A percentile compares a stretch with the other conserved stretches of the same genome.
phyloP scores from a whole-genome alignment of 192 early-diverging fungal species.

The Helicostylum pulchrum region DNA sequence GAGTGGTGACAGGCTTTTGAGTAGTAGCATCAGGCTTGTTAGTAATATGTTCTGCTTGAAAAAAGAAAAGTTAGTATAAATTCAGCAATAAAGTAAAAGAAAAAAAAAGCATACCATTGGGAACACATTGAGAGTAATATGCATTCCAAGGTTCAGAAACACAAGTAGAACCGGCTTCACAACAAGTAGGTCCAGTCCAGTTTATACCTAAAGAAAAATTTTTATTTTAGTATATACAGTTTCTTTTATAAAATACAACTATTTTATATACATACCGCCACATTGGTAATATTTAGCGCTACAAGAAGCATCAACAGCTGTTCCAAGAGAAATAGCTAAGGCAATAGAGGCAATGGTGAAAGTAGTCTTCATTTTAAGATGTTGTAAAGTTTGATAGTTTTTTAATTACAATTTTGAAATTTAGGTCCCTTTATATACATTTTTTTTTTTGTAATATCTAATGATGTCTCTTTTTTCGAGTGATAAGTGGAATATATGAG shows the following conservation, averaged over 20 bases:
- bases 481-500: too few species aligned
- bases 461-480: too few species aligned
- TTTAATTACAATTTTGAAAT: background rate
- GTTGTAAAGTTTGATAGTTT: background rate
- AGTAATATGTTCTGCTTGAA: too few species aligned
- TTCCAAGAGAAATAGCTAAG: background rate
- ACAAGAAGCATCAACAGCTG: slow-evolving; percentile 8
- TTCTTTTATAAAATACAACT: background rate
- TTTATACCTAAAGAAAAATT: slow-evolving; percentile 2
- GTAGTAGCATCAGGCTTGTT: too few species aligned
- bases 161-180: slow-evolving; percentile 20
- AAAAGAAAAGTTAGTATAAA: too few species aligned
- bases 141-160: slow-evolving; percentile 5
- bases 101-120: slow-evolving; percentile 1
- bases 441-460: background rate
- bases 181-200: slow-evolving; percentile 24
- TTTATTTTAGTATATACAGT: background rate
- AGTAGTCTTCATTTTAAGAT: slow-evolving; percentile 3
- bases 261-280: slow-evolving; percentile 14
- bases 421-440: background rate
- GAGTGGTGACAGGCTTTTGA: background rate
- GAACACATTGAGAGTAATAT: slow-evolving; percentile 27
- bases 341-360: background rate
- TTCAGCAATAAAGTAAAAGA: too few species aligned
- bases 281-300: slow-evolving; percentile 17